Conservation (phyloP, 345 rosid species). For the Sisymbrium altissimum region DNA sequence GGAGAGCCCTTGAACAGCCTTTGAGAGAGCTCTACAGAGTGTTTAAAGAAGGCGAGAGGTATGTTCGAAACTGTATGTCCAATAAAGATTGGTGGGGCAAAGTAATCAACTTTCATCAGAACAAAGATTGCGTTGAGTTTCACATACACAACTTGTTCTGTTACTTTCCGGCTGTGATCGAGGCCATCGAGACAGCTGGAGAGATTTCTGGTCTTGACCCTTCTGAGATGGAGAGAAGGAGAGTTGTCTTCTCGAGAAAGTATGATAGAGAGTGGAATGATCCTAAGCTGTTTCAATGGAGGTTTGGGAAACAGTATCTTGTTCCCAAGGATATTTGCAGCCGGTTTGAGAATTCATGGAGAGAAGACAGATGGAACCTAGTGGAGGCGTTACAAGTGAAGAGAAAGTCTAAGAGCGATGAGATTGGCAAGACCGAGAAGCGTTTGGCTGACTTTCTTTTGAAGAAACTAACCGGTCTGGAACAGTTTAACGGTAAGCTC, state of each 20-base stretch:
- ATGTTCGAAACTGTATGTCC: slow-evolving; percentile 65
- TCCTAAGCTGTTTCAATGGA: slow-evolving; percentile 69
- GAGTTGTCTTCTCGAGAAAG: slow-evolving; percentile 54
- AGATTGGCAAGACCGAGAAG: slow-evolving; percentile 51
- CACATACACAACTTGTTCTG: slow-evolving; percentile 77
- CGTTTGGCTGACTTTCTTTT: slow-evolving; percentile 58
- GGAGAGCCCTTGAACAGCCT: slow-evolving; percentile 89
- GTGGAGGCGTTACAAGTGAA: slow-evolving; percentile 58
- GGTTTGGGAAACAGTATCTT: slow-evolving; percentile 80
- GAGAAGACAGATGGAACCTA: slow-evolving; percentile 78
- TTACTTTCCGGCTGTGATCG: slow-evolving; percentile 65
- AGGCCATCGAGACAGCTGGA: slow-evolving; percentile 77
- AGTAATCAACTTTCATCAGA: slow-evolving; percentile 68
- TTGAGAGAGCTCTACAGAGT: slow-evolving; percentile 67
- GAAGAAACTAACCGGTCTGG: slow-evolving; percentile 53
- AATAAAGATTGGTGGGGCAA: slow-evolving; percentile 82
- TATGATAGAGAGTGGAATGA: slow-evolving; percentile 76
- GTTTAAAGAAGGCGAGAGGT: slow-evolving; percentile 85
- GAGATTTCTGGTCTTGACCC: slow-evolving; percentile 84
- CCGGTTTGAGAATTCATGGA: slow-evolving; percentile 59
- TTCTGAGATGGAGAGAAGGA: slow-evolving; percentile 76
- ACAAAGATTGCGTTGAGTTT: slow-evolving; percentile 72
- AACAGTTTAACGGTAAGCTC: slow-evolving; percentile 42
- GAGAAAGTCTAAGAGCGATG: slow-evolving; percentile 40
- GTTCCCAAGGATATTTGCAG: slow-evolving; percentile 46